Conservation (phyloP, 2,329 filamentous ascomycete species). For the Epichloe hybrida region DNA sequence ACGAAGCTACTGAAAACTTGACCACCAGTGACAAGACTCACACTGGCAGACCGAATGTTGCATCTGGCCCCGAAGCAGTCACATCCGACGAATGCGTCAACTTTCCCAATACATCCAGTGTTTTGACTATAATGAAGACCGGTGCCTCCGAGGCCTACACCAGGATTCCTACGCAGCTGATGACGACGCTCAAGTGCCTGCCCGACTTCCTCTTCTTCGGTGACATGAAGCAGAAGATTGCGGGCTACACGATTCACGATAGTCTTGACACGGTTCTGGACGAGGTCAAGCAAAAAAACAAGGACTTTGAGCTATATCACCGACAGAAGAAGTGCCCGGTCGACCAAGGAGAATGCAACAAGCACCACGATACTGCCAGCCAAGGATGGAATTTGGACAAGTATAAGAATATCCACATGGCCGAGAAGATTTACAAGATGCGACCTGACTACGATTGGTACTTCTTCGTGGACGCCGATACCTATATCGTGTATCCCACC, state of each 20-base stretch:
- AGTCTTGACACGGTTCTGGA: conserved; percentile 31
- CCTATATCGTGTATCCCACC: conserved; percentile 41
- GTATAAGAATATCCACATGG: conserved; percentile 49
- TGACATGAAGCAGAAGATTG: conserved; percentile 37
- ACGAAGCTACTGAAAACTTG: neutral
- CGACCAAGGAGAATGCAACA: conserved; percentile 31
- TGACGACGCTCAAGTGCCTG: conserved; percentile 37
- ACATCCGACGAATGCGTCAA: conserved; percentile 19
- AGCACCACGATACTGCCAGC: conserved; percentile 12
- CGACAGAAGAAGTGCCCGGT: conserved; percentile 31
- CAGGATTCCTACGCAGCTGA: conserved; percentile 39
- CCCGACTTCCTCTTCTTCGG: conserved; percentile 43
- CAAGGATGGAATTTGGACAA: conserved; percentile 43
- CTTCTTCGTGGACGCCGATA: conserved; percentile 45
- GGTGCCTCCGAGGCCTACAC: conserved; percentile 40
- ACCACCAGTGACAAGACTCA: neutral
- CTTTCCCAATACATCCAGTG: conserved; percentile 31
- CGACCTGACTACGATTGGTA: conserved; percentile 44
- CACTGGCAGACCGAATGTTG: neutral
- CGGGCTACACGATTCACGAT: conserved; percentile 30
- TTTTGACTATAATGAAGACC: conserved; percentile 42
- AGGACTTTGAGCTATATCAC: conserved; percentile 37
- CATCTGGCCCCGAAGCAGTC: conserved; percentile 6
- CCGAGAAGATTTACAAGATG: conserved; percentile 37
- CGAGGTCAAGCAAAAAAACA: conserved; percentile 28